Evolutionary conservation across 164 flowering plant species (phyloP).

Genomic region (Saururus chinensis): DNA sequence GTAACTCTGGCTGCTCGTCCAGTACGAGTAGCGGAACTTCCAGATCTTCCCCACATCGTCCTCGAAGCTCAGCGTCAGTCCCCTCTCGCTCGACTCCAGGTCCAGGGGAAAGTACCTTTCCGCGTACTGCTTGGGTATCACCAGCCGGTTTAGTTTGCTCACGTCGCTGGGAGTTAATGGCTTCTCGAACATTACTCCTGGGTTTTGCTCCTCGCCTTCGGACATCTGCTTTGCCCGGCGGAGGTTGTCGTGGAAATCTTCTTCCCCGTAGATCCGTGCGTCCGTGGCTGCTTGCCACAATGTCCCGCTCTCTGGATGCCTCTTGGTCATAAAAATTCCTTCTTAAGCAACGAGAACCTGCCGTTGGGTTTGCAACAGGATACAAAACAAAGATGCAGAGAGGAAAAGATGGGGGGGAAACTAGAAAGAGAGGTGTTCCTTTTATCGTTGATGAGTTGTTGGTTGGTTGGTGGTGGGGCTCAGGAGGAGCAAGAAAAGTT

Average conservation of each 20-base stretch:
- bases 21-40: conserved; percentile 82
- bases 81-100: conserved; percentile 38
- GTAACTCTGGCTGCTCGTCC: conserved; percentile 95
- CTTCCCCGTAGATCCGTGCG: background rate
- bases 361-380: no score
- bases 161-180: conserved; percentile 94
- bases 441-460: no score
- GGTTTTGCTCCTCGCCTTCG: background rate
- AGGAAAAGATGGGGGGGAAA: background rate
- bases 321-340: conserved; percentile 25
- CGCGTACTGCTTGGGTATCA: conserved; percentile 92
- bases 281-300: background rate
- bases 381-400: no score
- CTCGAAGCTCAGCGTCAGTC: conserved; percentile 66
- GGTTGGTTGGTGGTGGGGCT: no score
- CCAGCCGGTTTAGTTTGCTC: conserved; percentile 88
- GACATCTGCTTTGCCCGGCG: background rate
- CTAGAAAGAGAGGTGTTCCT: background rate
- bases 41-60: conserved; percentile 66
- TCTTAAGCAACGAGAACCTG: background rate
- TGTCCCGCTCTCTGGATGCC: conserved; percentile 5
- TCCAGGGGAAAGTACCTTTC: conserved; percentile 75
- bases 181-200: conserved; percentile 70
- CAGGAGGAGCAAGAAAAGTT: background rate
- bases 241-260: background rate